phyloP scores from a whole-genome alignment of 331 rosid genomes.

The Saraca asoca region DNA sequence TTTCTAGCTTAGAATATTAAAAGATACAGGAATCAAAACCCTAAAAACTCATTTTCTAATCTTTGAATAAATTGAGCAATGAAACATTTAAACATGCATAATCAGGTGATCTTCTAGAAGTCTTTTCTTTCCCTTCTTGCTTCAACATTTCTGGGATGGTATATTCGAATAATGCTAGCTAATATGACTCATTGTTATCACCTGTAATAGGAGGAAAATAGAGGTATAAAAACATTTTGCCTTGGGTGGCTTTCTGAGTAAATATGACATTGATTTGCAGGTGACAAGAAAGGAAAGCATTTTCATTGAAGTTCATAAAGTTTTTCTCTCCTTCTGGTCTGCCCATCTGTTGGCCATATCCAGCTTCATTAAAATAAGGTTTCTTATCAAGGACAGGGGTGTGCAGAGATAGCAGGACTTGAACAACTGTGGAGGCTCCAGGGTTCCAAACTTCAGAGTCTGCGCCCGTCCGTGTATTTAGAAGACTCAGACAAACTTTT shows the following conservation, averaged over 20 bases:
- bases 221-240: constrained; percentile 40
- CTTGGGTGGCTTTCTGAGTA: constrained; percentile 77
- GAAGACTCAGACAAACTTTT: constrained; percentile 89
- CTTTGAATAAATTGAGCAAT: too few species aligned
- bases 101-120: too few species aligned
- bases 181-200: neutral
- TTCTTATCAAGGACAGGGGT: constrained; percentile 94
- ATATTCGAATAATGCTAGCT: too few species aligned
- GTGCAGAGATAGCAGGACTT: constrained; percentile 95
- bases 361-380: constrained; percentile 99
- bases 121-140: too few species aligned
- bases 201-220: constrained; percentile 7
- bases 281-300: constrained; percentile 88
- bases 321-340: constrained; percentile 93
- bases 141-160: too few species aligned
- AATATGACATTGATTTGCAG: constrained; percentile 79
- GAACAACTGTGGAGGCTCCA: constrained; percentile 74
- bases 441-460: constrained; percentile 89
- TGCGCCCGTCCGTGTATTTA: constrained; percentile 86
- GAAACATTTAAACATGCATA: too few species aligned
- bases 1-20: too few species aligned
- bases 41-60: too few species aligned
- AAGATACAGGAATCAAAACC: too few species aligned
- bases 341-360: constrained; percentile 87
- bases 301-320: constrained; percentile 97